These are phyloP conservation scores for Ceratocystis huliohia DNA, from an alignment of 2,329 filamentous ascomycete genomes.

Conservation along the genomic window DNA sequence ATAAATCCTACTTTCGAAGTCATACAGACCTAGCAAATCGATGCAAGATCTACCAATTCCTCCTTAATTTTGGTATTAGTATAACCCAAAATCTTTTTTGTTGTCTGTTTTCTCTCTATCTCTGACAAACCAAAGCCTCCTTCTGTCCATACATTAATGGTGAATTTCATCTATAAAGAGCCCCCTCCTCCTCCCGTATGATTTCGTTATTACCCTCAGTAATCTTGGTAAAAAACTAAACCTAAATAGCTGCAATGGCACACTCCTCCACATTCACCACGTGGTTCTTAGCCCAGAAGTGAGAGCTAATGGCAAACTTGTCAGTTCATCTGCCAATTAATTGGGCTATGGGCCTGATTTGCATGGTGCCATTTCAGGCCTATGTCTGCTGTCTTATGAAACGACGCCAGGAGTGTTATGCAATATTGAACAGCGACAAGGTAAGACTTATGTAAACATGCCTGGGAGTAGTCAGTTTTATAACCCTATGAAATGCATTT, in stretches of 20 bases:
- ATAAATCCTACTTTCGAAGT: neutral
- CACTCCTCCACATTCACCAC: neutral
- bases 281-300: conserved; percentile 9
- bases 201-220: neutral
- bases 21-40: neutral
- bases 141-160: neutral
- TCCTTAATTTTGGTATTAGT: neutral
- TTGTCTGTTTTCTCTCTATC: neutral
- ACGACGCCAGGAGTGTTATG: neutral
- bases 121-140: neutral
- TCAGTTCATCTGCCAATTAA: conserved; percentile 1
- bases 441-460: neutral
- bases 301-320: conserved; percentile 1
- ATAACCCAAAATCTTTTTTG: neutral
- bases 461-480: neutral
- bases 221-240: neutral
- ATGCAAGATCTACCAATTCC: neutral
- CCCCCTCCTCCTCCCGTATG: neutral
- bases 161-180: neutral
- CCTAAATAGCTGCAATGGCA: neutral
- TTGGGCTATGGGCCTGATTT: conserved; percentile 7
- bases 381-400: conserved; percentile 14
- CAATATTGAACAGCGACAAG: neutral
- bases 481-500: too few species aligned
- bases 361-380: conserved; percentile 13